A percentile compares a stretch with the other conserved stretches of the same genome.
Evolutionary conservation across 768 basidiomycete species (phyloP).

Genomic region (Tulasnella sp.): DNA sequence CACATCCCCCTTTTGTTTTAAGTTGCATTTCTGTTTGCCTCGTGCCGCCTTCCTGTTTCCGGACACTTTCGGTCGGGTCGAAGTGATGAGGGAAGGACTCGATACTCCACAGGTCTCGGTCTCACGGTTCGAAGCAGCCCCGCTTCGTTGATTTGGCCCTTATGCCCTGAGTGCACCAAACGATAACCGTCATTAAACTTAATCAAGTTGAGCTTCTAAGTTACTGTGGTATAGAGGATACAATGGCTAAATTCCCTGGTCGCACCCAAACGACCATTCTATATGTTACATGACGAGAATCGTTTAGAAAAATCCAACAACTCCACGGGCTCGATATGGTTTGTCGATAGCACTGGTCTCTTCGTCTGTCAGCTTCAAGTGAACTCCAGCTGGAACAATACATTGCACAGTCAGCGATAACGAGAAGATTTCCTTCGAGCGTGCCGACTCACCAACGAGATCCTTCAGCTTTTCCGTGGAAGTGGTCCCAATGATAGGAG

Average conservation of each 20-base stretch:
- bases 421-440: not conserved
- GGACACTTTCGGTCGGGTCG: too few species aligned
- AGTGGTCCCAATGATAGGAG: conserved; percentile 22
- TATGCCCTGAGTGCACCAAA: too few species aligned
- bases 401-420: not conserved
- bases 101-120: too few species aligned
- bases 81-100: too few species aligned
- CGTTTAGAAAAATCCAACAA: not conserved
- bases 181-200: too few species aligned
- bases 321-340: not conserved
- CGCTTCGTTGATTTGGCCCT: too few species aligned
- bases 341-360: not conserved
- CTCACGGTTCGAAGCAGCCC: too few species aligned
- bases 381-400: not conserved
- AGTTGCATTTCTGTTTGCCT: too few species aligned
- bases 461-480: conserved; percentile 10
- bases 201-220: too few species aligned
- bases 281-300: not conserved
- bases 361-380: not conserved
- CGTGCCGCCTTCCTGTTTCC: too few species aligned
- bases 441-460: not conserved
- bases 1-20: too few species aligned
- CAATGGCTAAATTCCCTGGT: not conserved
- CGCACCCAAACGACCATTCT: not conserved
- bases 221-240: too few species aligned